A percentile compares a stretch with the other conserved stretches of the same genome.
Evolutionary conservation across 768 basidiomycete genomes (phyloP).

Genomic region (Kwoniella bestiolae): DNA sequence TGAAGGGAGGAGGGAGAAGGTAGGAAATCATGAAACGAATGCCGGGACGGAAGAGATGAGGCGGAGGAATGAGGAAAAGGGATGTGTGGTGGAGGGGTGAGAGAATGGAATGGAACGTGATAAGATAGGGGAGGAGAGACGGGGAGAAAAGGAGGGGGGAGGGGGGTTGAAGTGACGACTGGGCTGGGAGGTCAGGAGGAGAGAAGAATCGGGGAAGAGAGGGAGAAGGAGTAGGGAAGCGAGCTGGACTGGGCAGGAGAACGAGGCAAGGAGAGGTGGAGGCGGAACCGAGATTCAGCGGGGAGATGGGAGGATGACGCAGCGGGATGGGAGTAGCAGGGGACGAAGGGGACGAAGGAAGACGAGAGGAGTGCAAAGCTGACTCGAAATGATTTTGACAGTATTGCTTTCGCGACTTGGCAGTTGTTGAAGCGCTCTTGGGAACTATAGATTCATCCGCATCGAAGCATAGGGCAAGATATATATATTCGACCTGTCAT

Average conservation of each 20-base stretch:
- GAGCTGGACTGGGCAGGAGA: neutral
- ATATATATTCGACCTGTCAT: neutral
- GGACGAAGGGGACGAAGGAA: neutral
- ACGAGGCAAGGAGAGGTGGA: neutral
- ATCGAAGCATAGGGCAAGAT: neutral
- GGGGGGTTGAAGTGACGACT: too few relatives aligned
- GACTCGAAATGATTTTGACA: conserved; percentile 45
- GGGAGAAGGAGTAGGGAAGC: neutral
- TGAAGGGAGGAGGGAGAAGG: too few relatives aligned
- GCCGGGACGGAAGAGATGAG: too few relatives aligned
- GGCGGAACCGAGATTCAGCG: neutral
- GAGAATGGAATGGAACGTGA: too few relatives aligned
- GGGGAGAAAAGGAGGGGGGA: too few relatives aligned
- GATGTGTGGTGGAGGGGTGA: too few relatives aligned
- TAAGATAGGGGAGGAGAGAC: too few relatives aligned
- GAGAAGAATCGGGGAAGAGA: neutral
- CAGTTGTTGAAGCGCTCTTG: conserved; percentile 70
- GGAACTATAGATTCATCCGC: conserved; percentile 49
- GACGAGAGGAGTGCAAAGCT: neutral
- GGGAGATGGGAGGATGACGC: neutral
- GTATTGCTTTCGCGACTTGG: conserved; percentile 91
- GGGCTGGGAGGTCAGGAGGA: neutral
- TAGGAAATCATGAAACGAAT: too few relatives aligned
- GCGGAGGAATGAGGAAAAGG: too few relatives aligned
- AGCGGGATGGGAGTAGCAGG: neutral